Conservation (phyloP, 352 stramenopile species). For the Pythium diclinum region DNA sequence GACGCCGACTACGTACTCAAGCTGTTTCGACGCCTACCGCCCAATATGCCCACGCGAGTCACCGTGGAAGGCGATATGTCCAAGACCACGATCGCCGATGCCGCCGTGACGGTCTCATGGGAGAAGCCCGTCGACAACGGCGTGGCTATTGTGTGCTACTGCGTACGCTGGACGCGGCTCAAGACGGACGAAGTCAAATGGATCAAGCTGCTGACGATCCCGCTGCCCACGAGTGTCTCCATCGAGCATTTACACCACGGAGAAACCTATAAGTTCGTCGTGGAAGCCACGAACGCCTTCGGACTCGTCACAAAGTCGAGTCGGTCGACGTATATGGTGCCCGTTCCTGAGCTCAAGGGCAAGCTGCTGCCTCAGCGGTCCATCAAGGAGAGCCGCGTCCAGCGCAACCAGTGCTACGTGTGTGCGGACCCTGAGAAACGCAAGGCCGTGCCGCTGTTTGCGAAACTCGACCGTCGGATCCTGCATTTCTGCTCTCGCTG, state of each 20-base stretch:
- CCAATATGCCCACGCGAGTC: constrained; percentile 80
- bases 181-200: constrained; percentile 79
- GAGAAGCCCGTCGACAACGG: constrained; percentile 76
- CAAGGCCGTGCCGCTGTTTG: constrained; percentile 66
- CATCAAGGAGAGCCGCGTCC: constrained; percentile 34
- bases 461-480: constrained; percentile 62
- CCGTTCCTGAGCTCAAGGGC: constrained; percentile 66
- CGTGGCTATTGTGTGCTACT: constrained; percentile 82
- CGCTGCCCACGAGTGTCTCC: constrained; percentile 56
- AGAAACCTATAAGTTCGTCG: constrained; percentile 84
- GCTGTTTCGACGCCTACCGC: constrained; percentile 63
- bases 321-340: constrained; percentile 84
- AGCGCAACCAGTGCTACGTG: constrained; percentile 73
- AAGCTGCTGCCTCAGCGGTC: constrained; percentile 47
- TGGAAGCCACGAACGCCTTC: constrained; percentile 81
- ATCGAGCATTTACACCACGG: constrained; percentile 67
- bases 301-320: constrained; percentile 70
- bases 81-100: constrained; percentile 57
- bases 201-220: constrained; percentile 65
- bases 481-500: constrained; percentile 82
- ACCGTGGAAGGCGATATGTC: constrained; percentile 55
- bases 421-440: constrained; percentile 60
- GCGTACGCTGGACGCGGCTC: constrained; percentile 70
- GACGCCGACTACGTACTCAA: constrained; percentile 73
- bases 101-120: constrained; percentile 68